phyloP scores from a whole-genome alignment of 75 land plant genomes.

The Pinus tabuliformis region DNA sequence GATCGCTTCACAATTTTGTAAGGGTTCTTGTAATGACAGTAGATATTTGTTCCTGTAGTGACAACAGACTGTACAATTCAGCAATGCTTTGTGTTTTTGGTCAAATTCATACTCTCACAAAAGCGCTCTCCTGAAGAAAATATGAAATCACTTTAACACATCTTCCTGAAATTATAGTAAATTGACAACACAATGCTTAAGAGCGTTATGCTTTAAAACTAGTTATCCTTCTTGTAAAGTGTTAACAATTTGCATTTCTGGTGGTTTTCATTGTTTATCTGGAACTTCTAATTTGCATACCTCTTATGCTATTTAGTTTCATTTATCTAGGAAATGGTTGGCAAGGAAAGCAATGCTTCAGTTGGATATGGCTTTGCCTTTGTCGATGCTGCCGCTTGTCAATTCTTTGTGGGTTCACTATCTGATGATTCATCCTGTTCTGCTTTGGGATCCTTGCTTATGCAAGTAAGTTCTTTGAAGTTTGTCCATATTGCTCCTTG shows the following conservation, averaged over 20 bases:
- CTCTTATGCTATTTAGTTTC: background rate
- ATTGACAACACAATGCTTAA: too few relatives aligned
- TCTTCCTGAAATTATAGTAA: too few relatives aligned
- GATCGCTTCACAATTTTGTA: too few relatives aligned
- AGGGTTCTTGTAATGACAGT: too few relatives aligned
- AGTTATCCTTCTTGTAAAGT: background rate
- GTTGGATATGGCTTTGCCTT: slow-evolving; percentile 83
- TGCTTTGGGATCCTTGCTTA: slow-evolving; percentile 70
- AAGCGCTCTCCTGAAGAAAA: too few relatives aligned
- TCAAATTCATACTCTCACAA: too few relatives aligned
- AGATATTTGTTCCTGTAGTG: too few relatives aligned
- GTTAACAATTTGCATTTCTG: background rate
- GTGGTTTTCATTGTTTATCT: background rate
- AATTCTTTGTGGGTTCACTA: slow-evolving; percentile 79
- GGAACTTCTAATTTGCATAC: background rate
- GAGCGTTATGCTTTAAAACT: background rate
- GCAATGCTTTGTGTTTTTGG: too few relatives aligned
- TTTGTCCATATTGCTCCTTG: background rate
- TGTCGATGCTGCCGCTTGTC: slow-evolving; percentile 91
- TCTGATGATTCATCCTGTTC: slow-evolving; percentile 79
- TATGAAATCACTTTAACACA: too few relatives aligned
- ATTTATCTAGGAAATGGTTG: background rate
- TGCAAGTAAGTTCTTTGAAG: slow-evolving; percentile 56
- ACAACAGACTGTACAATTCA: too few relatives aligned
- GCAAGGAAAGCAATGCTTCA: slow-evolving; percentile 23